Conservation (phyloP, 352 stramenopile species). For the Globisporangium paroecandrum region DNA sequence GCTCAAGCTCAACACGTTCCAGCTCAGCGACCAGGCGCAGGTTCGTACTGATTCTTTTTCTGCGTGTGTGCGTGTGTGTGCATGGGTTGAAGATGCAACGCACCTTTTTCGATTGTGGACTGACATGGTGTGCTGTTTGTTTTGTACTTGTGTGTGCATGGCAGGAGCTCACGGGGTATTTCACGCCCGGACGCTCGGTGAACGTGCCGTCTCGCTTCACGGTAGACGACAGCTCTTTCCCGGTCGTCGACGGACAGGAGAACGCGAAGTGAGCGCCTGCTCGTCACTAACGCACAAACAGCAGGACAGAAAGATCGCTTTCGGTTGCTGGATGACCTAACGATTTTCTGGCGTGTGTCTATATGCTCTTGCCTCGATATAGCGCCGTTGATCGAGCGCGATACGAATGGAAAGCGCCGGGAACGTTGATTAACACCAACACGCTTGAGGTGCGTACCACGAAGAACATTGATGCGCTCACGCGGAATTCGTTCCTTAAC, state of each 20-base stretch:
- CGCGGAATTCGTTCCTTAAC: neutral
- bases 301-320: neutral
- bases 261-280: slow-evolving; percentile 1
- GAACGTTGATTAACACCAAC: slow-evolving; percentile 80
- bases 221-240: slow-evolving; percentile 74
- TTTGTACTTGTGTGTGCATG: neutral
- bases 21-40: slow-evolving; percentile 68
- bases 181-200: slow-evolving; percentile 50
- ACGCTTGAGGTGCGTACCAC: slow-evolving; percentile 64
- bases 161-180: slow-evolving; percentile 62
- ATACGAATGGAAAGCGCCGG: slow-evolving; percentile 76
- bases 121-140: neutral
- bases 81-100: slow-evolving; percentile 11
- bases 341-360: neutral
- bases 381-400: slow-evolving; percentile 47
- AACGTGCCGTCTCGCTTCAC: slow-evolving; percentile 68
- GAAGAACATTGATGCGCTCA: neutral
- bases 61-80: neutral
- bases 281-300: neutral
- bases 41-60: slow-evolving; percentile 21
- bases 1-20: slow-evolving; percentile 82
- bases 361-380: neutral
- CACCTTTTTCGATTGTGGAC: neutral
- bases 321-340: neutral
- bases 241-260: slow-evolving; percentile 4